Base-by-base conservation (phyloP, 805 yeast genomes). In the Barnettozyma sucrosica region DNA sequence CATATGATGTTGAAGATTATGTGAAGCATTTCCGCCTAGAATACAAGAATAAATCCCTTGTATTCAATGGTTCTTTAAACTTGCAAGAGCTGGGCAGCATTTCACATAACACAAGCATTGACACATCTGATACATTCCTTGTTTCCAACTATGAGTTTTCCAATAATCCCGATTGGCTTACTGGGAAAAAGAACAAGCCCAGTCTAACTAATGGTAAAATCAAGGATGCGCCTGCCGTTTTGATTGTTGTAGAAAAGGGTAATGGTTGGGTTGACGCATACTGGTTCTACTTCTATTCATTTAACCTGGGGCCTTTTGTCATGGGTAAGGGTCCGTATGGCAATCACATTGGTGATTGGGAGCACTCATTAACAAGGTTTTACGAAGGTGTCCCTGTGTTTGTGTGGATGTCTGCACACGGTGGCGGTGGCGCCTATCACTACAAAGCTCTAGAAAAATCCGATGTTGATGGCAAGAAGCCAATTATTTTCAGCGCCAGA, bases 281-380 rank as follows among this genome's bases (percentile, higher is more conserved):
- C 63, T 92, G 98, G 97, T 93, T 92, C 64, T 90, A 88, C 62
- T 92, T 92, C 62, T 92, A 93, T 63, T 84, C 96, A 2, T 92
- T 92, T 70, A 92, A 92, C 62, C 70, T 87, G 54, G 99, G 99
- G 0, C 97, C 99, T 0, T 92, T 83, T 67, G 97, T 92, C 9
- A 89, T 92, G 97, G 98, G 98, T 3, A 77, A 79, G 33, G 99
- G 99, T 0, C 99, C 99, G 0, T 93, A 85, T 70, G 99, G 99
- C 0, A 86, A 92, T 63, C 99, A 92, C 62, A 81, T 93, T 30
- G 99, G 98, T 7, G 99, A 92, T 68, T 92, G 99, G 99, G 99
- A 92, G 58, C 99, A 92, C 64, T 81, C 95, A 1, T 67, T 92
- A 32, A 92, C 89, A 13, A 72, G 99, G 23, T 92, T 88, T 62